Evolutionary conservation across 177 flowering plant genomes (phyloP), one percentile per base, ranked within the genome.

Genomic region (Vitis hybrid): DNA sequence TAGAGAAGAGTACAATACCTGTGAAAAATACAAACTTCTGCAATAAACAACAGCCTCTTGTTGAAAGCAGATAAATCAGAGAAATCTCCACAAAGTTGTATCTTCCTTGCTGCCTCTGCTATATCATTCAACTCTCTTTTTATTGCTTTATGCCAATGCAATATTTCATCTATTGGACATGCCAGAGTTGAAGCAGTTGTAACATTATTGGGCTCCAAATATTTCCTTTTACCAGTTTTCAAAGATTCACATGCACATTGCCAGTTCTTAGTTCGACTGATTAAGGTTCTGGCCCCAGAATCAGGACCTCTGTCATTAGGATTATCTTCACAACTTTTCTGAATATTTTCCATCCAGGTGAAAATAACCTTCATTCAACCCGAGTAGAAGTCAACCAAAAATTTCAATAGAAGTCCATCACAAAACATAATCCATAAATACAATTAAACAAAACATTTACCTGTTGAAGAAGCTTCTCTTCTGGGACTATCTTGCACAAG

Each of bases 21-120:
- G 79, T 94, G 98, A 73, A 88, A 94, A 54, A 94, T 91, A 81
- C 97, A 94, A 18, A 94, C 96, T 77, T 94, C 97, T 0, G 98
- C 93, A 74, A 92, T 91, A 76, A 94, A 94, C 33, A 91, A 92
- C 70, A 94, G 81, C 77, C 94, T 88, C 82, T 85, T 79, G 74
- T 88, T 88, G 74, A 94, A 90, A 11, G 84, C 79, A 72, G 91
- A 82, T 67, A 91, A 59, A 80, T 89, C 88, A 76, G 93, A 84
- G 76, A 92, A 87, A 76, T 92, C 89, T 57, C 88, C 92, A 47
- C 88, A 86, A 70, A 77, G 74, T 68, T 89, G 86, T 60, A 91
- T 89, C 68, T 73, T 87, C 76, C 87, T 83, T 49, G 97, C 93
- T 64, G 84, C 88, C 70, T 84, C 82, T 58, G 92, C 89, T 73